Conservation (phyloP, 208 protist genomes). For the Leishmania martiniquensis region DNA sequence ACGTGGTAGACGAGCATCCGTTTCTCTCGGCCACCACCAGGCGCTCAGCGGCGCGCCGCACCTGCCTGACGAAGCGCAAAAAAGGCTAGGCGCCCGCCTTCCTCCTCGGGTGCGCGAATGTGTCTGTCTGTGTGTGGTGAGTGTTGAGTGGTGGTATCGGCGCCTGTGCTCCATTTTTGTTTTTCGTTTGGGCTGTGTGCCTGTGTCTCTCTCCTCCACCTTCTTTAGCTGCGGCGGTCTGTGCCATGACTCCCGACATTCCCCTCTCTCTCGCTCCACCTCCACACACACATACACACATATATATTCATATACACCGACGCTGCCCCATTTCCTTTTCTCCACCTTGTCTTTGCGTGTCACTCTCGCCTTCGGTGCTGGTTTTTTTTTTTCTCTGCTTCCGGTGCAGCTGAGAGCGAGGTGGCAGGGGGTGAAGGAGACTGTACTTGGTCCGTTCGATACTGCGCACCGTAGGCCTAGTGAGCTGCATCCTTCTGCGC, state of each 20-base stretch:
- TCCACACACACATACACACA: not conserved
- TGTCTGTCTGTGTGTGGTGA: not conserved
- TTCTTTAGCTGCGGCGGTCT: not conserved
- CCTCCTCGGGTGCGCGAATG: not conserved
- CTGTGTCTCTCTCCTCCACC: not conserved
- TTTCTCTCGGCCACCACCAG: not conserved
- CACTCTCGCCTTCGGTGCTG: not conserved
- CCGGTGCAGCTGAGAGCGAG: not conserved
- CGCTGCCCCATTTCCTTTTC: not conserved
- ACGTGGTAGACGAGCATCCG: not conserved
- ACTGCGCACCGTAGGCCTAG: not conserved
- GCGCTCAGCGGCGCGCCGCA: constrained; percentile 4
- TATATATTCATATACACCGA: no score
- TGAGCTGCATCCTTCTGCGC: not conserved
- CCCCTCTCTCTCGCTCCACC: not conserved
- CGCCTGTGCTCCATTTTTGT: not conserved
- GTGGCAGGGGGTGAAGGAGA: not conserved
- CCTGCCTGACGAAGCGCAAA: not conserved
- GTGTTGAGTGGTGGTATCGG: not conserved
- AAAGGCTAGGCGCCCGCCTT: not conserved
- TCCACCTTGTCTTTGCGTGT: not conserved
- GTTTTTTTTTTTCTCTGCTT: not conserved
- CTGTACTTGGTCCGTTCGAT: not conserved
- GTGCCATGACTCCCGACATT: not conserved
- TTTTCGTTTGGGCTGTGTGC: constrained; percentile 10